These are phyloP conservation scores for Rhynchosporium secalis DNA, from an alignment of 2,329 filamentous ascomycete species.

Conservation along the genomic window DNA sequence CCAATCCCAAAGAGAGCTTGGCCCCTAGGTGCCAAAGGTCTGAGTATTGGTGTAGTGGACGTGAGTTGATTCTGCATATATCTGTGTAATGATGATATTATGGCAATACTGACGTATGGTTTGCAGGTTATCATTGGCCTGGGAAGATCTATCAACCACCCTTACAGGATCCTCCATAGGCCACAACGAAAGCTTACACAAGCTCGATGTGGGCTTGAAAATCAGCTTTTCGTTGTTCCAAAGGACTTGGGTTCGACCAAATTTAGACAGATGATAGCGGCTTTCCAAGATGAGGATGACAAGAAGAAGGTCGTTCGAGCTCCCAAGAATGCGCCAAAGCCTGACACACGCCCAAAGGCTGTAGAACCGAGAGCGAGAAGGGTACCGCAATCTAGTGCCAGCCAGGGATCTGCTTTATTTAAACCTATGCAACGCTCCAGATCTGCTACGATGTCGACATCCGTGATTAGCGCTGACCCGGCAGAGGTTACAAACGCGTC, in stretches of 20 bases:
- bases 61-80: slow-evolving; percentile 12
- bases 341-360: background rate
- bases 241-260: slow-evolving; percentile 12
- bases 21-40: background rate
- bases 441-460: background rate
- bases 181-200: slow-evolving; percentile 17
- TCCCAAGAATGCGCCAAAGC: background rate
- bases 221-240: slow-evolving; percentile 16
- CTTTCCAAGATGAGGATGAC: slow-evolving; percentile 8
- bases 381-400: background rate
- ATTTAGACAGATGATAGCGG: slow-evolving; percentile 4
- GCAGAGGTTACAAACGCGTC: background rate
- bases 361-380: background rate
- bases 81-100: background rate
- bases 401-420: background rate
- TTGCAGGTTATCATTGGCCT: slow-evolving; percentile 19
- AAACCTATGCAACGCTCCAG: background rate
- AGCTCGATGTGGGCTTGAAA: slow-evolving; percentile 11
- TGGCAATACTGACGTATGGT: background rate
- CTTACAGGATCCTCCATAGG: background rate
- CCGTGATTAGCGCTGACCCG: background rate
- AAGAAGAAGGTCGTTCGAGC: background rate
- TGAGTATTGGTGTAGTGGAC: slow-evolving; percentile 21
- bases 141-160: slow-evolving; percentile 15
- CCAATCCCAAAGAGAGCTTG: slow-evolving; percentile 13